Conservation (phyloP, 306 rosid genomes). For the Glycyrrhiza uralensis region DNA sequence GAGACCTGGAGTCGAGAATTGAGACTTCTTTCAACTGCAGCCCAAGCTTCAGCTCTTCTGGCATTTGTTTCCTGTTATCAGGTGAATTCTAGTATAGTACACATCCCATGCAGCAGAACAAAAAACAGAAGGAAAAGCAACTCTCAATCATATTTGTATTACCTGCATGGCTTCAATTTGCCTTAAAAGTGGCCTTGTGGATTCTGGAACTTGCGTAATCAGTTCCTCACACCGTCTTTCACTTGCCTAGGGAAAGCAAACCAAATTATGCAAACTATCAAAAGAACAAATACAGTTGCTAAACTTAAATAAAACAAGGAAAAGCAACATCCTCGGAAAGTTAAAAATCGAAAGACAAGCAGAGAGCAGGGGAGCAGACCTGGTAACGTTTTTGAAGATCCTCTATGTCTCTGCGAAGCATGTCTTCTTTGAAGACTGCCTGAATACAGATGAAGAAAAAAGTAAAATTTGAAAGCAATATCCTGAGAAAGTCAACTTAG, state of each 20-base stretch:
- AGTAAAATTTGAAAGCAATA: conserved; percentile 8
- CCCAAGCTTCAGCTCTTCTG: conserved; percentile 95
- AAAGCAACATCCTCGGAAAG: background rate
- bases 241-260: conserved; percentile 69
- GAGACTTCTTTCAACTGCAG: conserved; percentile 92
- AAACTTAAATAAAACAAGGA: conserved; percentile 23
- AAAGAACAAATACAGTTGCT: background rate
- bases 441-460: conserved; percentile 30
- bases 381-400: conserved; percentile 97
- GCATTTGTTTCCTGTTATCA: conserved; percentile 83
- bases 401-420: conserved; percentile 82
- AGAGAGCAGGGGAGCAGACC: conserved; percentile 45
- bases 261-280: conserved; percentile 28
- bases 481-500: conserved; percentile 15
- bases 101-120: conserved; percentile 24
- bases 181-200: conserved; percentile 96
- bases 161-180: conserved; percentile 99
- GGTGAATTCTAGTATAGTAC: conserved; percentile 30
- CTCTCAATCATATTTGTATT: conserved; percentile 5
- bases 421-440: conserved; percentile 95
- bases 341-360: conserved; percentile 15
- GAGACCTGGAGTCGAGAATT: conserved; percentile 92
- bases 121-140: conserved; percentile 19
- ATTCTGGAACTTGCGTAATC: conserved; percentile 96
- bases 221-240: conserved; percentile 97